Percentiles rank a stretch among this genome's conserved stretches.
phyloP scores from a whole-genome alignment of 345 rosid genomes.

The Litchi chinensis region DNA sequence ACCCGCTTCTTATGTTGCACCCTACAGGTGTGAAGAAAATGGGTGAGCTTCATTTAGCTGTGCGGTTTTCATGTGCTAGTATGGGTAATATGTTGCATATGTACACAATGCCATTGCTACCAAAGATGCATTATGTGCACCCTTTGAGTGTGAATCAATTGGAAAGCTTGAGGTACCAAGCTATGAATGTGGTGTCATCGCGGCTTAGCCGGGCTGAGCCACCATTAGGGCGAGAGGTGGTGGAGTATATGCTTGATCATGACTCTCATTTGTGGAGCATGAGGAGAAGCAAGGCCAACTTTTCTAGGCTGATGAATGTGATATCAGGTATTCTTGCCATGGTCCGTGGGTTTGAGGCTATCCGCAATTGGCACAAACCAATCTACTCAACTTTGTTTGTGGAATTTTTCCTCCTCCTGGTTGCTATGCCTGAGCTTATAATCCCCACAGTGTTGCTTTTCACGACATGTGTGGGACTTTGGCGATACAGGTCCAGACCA shows the following conservation, averaged over 20 bases:
- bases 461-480: constrained; percentile 54
- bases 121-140: constrained; percentile 70
- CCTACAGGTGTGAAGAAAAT: constrained; percentile 65
- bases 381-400: constrained; percentile 53
- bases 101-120: constrained; percentile 58
- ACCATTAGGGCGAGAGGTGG: constrained; percentile 67
- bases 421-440: constrained; percentile 53
- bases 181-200: constrained; percentile 59
- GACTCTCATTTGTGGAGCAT: constrained; percentile 83
- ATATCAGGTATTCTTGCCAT: constrained; percentile 47
- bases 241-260: constrained; percentile 76
- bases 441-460: constrained; percentile 46
- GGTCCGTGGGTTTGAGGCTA: constrained; percentile 38
- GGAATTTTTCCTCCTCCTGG: constrained; percentile 42
- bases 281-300: constrained; percentile 83
- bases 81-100: constrained; percentile 61
- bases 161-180: constrained; percentile 63
- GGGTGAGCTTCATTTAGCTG: constrained; percentile 78
- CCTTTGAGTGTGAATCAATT: constrained; percentile 58
- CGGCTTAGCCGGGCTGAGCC: constrained; percentile 70
- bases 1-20: constrained; percentile 68
- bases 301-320: constrained; percentile 57
- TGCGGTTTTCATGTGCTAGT: constrained; percentile 64
- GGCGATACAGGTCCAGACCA: constrained; percentile 55
- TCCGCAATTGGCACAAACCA: constrained; percentile 60